Percentiles rank a stretch among this genome's conserved stretches.
Conservation (phyloP, 1,284 basidiomycete species). For the Mycena citricolor region DNA sequence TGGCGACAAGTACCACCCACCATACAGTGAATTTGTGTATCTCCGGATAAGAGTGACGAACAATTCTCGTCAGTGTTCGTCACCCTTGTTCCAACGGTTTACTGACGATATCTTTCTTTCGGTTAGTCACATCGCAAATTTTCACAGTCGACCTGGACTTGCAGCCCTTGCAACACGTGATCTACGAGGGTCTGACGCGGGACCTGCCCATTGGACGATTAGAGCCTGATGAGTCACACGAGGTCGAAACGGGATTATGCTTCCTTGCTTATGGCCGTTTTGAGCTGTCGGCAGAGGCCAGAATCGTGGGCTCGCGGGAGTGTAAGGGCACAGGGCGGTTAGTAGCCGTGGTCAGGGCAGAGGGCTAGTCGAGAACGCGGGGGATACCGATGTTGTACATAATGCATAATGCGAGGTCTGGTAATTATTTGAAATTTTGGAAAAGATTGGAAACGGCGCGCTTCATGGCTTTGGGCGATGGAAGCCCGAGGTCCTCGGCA, state of each 20-base stretch:
- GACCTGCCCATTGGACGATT: conserved; percentile 62
- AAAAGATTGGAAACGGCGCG: conserved; percentile 6
- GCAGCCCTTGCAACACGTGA: conserved; percentile 61
- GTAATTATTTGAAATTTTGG: conserved; percentile 17
- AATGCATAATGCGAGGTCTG: too few species aligned
- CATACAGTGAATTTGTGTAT: conserved; percentile 59
- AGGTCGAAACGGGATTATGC: conserved; percentile 61
- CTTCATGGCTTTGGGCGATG: conserved; percentile 25
- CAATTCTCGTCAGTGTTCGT: conserved; percentile 49
- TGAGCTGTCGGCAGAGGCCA: conserved; percentile 61
- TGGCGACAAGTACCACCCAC: conserved; percentile 45
- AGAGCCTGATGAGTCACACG: conserved; percentile 49
- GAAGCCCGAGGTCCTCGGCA: conserved; percentile 44
- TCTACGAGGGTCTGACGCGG: conserved; percentile 66
- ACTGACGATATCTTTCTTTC: conserved; percentile 9
- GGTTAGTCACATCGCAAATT: conserved; percentile 46
- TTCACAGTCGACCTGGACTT: conserved; percentile 55
- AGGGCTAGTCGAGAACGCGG: too few species aligned
- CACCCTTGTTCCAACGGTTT: neutral
- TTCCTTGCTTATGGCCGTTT: conserved; percentile 78
- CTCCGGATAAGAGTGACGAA: conserved; percentile 60
- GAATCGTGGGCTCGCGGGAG: conserved; percentile 35
- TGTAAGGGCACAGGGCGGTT: conserved; percentile 38
- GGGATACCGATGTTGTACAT: too few species aligned
- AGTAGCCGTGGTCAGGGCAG: conserved; percentile 34